phyloP scores from a whole-genome alignment of 1,284 basidiomycete genomes.

The Chiua sp. region DNA sequence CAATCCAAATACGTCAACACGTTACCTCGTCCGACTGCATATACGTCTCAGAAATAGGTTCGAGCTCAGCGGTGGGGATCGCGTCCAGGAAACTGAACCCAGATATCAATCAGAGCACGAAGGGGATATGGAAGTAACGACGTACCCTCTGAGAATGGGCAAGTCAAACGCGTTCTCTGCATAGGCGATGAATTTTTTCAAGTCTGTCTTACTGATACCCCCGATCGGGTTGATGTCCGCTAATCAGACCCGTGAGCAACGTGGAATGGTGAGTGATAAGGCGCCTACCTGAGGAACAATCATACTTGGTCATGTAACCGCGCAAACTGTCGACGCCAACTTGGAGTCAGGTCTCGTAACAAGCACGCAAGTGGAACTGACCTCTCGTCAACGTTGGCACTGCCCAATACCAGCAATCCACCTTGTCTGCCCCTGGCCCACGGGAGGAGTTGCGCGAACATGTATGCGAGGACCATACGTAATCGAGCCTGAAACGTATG shows the following conservation, averaged over 20 bases:
- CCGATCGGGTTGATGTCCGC: constrained; percentile 99
- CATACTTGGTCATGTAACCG: constrained; percentile 98
- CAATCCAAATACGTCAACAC: not conserved
- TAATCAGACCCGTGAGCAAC: constrained; percentile 35
- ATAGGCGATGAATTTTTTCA: constrained; percentile 95
- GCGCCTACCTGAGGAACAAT: constrained; percentile 80
- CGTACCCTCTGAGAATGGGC: constrained; percentile 80
- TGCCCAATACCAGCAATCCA: constrained; percentile 92
- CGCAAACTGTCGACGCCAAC: constrained; percentile 64
- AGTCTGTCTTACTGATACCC: constrained; percentile 96
- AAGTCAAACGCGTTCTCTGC: constrained; percentile 82
- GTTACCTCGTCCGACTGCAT: constrained; percentile 93
- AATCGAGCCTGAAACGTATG: constrained; percentile 70
- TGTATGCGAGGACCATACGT: constrained; percentile 95
- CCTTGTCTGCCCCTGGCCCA: constrained; percentile 90
- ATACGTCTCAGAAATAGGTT: constrained; percentile 93
- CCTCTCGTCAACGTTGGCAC: constrained; percentile 99
- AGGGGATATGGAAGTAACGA: not conserved
- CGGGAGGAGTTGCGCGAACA: constrained; percentile 96
- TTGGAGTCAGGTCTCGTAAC: not conserved
- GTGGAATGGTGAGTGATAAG: not conserved
- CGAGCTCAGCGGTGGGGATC: constrained; percentile 94
- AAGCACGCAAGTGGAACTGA: constrained; percentile 32
- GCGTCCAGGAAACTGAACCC: constrained; percentile 85
- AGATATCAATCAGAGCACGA: not conserved